phyloP scores from a whole-genome alignment of 192 early-diverging fungal species.

The Chytriomyces sp. region DNA sequence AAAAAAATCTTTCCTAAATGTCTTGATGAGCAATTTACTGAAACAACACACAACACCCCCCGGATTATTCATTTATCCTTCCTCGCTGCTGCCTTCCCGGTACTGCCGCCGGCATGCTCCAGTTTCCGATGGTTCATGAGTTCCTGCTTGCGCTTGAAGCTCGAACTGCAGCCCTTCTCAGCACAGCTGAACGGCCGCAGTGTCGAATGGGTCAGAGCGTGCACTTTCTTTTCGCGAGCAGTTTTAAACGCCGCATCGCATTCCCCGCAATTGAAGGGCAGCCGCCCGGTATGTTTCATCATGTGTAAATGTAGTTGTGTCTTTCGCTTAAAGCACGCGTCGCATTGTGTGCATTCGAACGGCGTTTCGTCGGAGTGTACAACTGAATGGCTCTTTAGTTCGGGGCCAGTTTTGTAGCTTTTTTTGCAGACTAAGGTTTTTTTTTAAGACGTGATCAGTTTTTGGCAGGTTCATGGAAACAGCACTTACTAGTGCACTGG shows the following conservation, averaged over 20 bases:
- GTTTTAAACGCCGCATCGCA: conserved; percentile 15
- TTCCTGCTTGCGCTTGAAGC: conserved; percentile 22
- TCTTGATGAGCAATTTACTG: too few species aligned
- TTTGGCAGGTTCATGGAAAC: too few species aligned
- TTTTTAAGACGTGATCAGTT: too few species aligned
- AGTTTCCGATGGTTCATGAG: conserved; percentile 2
- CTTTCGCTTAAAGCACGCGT: conserved; percentile 9
- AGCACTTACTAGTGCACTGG: neutral
- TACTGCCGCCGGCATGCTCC: neutral
- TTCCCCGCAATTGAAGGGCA: neutral
- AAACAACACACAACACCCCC: neutral
- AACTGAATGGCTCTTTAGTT: conserved; percentile 10
- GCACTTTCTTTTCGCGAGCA: conserved; percentile 21
- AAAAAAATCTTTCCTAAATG: too few species aligned
- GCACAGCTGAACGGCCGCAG: neutral
- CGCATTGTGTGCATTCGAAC: conserved; percentile 5
- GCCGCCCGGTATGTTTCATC: conserved; percentile 20
- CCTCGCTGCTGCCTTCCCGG: neutral
- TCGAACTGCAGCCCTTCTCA: neutral
- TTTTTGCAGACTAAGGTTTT: neutral
- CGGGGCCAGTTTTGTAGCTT: conserved; percentile 1
- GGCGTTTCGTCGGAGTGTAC: conserved; percentile 16
- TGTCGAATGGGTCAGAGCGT: neutral
- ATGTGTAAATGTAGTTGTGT: conserved; percentile 18
- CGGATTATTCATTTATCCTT: neutral